Percentiles rank a stretch among this genome's conserved stretches.
These are phyloP conservation scores for Mrakia frigida DNA, from an alignment of 768 basidiomycete species.

Conservation along the genomic window DNA sequence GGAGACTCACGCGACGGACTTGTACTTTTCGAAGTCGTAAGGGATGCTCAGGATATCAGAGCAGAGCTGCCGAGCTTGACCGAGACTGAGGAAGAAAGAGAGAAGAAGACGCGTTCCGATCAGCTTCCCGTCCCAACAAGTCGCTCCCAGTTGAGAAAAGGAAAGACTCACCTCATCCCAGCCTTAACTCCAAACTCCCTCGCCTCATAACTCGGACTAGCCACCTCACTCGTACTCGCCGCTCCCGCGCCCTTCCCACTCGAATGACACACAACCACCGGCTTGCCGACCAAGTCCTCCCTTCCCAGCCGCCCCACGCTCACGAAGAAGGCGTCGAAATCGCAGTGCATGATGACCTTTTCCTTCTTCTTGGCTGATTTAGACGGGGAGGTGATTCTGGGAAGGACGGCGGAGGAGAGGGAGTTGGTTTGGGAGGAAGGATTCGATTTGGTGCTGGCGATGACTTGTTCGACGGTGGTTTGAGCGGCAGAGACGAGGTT, in stretches of 20 bases:
- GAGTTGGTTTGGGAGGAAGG: slow-evolving; percentile 33
- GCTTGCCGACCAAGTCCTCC: slow-evolving; percentile 77
- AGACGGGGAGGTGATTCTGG: slow-evolving; percentile 36
- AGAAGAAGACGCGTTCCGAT: background rate
- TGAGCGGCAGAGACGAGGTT: slow-evolving; percentile 73
- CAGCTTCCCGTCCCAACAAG: background rate
- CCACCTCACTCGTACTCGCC: slow-evolving; percentile 87
- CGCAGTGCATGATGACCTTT: slow-evolving; percentile 75
- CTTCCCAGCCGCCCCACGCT: slow-evolving; percentile 76
- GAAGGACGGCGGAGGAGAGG: slow-evolving; percentile 39
- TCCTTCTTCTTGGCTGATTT: slow-evolving; percentile 47
- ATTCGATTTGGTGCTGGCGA: slow-evolving; percentile 36
- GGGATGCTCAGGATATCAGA: slow-evolving; percentile 69
- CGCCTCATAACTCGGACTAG: slow-evolving; percentile 91
- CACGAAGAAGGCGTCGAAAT: slow-evolving; percentile 97
- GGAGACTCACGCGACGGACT: slow-evolving; percentile 47
- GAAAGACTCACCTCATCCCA: slow-evolving; percentile 79
- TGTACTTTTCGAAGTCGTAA: slow-evolving; percentile 76
- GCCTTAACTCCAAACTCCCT: slow-evolving; percentile 79
- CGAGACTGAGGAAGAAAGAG: slow-evolving; percentile 53
- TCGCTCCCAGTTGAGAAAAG: background rate
- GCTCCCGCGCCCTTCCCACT: slow-evolving; percentile 57
- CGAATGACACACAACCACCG: slow-evolving; percentile 92
- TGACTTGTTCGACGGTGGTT: slow-evolving; percentile 48
- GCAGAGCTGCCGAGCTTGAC: slow-evolving; percentile 72